Conservation (phyloP, 352 stramenopile genomes). For the Pythium phragmitis region DNA sequence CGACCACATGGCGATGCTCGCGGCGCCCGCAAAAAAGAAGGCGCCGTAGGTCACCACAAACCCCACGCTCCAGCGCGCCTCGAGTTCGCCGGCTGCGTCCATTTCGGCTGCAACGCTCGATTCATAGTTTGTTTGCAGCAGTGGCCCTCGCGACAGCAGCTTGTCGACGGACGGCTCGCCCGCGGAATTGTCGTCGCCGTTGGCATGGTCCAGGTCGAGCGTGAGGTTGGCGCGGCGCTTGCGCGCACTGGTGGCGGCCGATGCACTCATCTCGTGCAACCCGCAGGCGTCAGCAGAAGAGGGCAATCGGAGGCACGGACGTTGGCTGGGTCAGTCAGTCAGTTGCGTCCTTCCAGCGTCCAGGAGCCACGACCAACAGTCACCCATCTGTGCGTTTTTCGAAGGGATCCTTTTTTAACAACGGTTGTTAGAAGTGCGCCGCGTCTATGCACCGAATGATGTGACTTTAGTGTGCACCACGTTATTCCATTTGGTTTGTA, state of each 20-base stretch:
- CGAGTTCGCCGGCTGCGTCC: background rate
- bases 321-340: background rate
- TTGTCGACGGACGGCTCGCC: background rate
- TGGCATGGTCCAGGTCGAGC: constrained; percentile 26
- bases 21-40: constrained; percentile 76
- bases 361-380: background rate
- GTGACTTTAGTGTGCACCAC: constrained; percentile 6
- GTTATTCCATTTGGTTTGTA: background rate
- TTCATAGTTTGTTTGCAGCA: background rate
- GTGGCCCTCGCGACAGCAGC: background rate
- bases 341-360: background rate
- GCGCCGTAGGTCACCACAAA: constrained; percentile 68
- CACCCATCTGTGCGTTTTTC: background rate
- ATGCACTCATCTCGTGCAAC: constrained; percentile 11
- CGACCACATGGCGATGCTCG: constrained; percentile 74
- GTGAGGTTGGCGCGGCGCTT: constrained; percentile 23
- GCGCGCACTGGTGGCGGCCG: constrained; percentile 5
- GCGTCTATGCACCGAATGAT: background rate
- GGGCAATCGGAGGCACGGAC: no score
- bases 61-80: constrained; percentile 27
- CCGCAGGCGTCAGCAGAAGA: no score
- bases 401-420: background rate
- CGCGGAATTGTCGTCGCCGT: constrained; percentile 10
- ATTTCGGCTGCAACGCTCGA: background rate
- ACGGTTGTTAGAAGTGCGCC: background rate